These are phyloP conservation scores for Trapa bicornis DNA, from an alignment of 345 rosid genomes.

Conservation along the genomic window DNA sequence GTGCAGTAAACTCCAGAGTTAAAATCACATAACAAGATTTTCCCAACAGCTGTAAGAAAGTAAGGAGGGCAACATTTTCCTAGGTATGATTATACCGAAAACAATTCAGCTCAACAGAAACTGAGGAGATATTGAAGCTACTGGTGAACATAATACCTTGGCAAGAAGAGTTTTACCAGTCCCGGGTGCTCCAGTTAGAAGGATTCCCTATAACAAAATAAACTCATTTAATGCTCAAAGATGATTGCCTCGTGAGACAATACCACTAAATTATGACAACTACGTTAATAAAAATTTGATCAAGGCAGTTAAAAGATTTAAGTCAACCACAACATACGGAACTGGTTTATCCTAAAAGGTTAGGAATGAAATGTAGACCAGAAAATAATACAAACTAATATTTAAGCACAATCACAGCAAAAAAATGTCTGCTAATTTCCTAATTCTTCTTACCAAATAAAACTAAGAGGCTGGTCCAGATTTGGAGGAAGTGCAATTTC, in stretches of 20 bases:
- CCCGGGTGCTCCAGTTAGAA: constrained; percentile 98
- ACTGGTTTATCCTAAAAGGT: too few species aligned
- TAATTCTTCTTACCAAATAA: neutral
- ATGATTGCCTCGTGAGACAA: neutral
- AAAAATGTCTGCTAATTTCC: neutral
- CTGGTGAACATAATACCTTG: constrained; percentile 38
- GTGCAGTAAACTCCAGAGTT: neutral
- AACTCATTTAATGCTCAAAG: neutral
- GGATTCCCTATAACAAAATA: constrained; percentile 61
- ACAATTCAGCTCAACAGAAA: neutral
- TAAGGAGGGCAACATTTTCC: neutral
- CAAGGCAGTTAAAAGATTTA: neutral
- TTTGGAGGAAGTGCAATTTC: neutral
- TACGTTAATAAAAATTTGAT: neutral
- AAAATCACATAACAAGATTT: too few species aligned
- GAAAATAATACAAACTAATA: neutral
- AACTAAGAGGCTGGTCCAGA: too few species aligned
- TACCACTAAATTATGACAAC: neutral
- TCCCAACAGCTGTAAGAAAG: too few species aligned
- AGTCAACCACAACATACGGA: neutral
- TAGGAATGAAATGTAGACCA: neutral
- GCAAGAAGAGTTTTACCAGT: constrained; percentile 97
- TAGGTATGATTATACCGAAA: neutral
- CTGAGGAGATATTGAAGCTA: neutral
- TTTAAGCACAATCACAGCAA: neutral